phyloP scores from a whole-genome alignment of 805 yeast species.

The Aciculoconidium aculeatum region DNA sequence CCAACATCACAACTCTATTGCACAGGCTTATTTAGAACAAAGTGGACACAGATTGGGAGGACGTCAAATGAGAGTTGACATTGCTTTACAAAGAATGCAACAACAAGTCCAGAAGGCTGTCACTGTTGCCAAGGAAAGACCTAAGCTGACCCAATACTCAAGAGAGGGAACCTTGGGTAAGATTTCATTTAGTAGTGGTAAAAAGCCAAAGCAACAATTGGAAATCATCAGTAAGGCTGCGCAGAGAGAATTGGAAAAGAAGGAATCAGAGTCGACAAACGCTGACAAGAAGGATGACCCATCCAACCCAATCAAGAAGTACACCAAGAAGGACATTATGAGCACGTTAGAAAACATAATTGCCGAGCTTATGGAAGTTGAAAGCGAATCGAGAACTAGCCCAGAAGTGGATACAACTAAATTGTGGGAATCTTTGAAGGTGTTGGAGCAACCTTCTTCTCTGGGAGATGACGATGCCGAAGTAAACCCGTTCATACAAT shows the following conservation, averaged over 20 bases:
- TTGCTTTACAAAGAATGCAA: conserved; percentile 95
- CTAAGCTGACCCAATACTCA: conserved; percentile 57
- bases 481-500: conserved; percentile 76
- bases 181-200: conserved; percentile 70
- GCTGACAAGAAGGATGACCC: conserved; percentile 27
- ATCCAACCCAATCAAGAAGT: conserved; percentile 24
- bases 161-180: conserved; percentile 89
- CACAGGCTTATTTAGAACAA: conserved; percentile 85
- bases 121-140: conserved; percentile 86
- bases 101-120: conserved; percentile 97
- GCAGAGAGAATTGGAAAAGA: conserved; percentile 38
- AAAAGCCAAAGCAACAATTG: conserved; percentile 82
- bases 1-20: conserved; percentile 71
- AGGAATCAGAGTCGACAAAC: conserved; percentile 17
- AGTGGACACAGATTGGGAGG: conserved; percentile 90
- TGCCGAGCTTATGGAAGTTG: conserved; percentile 70
- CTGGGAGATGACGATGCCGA: conserved; percentile 42
- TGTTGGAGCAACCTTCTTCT: conserved; percentile 56
- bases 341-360: conserved; percentile 74
- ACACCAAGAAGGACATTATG: conserved; percentile 43
- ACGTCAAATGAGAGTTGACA: conserved; percentile 75
- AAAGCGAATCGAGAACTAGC: conserved; percentile 46
- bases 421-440: conserved; percentile 75
- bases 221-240: conserved; percentile 53
- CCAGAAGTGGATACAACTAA: conserved; percentile 31